Conservation (phyloP, 495 filamentous ascomycete species). For the Terfezia claveryi region DNA sequence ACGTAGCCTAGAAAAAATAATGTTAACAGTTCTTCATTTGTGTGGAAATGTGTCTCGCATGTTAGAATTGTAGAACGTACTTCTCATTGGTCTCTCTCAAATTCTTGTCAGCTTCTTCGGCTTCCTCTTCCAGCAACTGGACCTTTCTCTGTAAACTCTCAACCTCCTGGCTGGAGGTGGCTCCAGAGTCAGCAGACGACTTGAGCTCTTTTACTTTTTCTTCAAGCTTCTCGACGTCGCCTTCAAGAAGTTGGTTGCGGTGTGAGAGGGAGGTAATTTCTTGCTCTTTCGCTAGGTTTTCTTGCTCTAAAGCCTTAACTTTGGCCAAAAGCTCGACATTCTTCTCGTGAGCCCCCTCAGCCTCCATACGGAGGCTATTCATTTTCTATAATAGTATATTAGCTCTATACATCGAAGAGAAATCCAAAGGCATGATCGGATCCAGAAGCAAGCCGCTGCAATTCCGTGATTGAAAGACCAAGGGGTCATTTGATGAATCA, state of each 20-base stretch:
- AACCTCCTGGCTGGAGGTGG: constrained; percentile 57
- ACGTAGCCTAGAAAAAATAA: constrained; percentile 46
- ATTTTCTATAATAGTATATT: constrained; percentile 43
- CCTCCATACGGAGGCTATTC: constrained; percentile 75
- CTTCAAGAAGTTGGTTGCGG: constrained; percentile 73
- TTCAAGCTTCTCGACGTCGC: constrained; percentile 80
- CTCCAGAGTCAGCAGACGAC: constrained; percentile 47
- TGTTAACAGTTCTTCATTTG: constrained; percentile 1
- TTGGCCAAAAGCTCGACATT: constrained; percentile 68
- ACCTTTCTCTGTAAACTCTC: constrained; percentile 76
- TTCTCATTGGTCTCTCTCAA: constrained; percentile 95
- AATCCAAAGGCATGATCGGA: too few species aligned
- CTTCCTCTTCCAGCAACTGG: constrained; percentile 92
- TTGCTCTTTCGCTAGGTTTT: constrained; percentile 89
- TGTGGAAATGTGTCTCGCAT: constrained; percentile 3
- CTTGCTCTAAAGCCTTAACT: constrained; percentile 79
- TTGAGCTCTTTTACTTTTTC: constrained; percentile 53
- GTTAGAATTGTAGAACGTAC: constrained; percentile 31
- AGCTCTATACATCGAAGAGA: too few species aligned
- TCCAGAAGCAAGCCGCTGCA: too few species aligned
- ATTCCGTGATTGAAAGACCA: too few species aligned
- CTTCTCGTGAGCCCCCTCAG: constrained; percentile 54
- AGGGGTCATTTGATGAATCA: too few species aligned
- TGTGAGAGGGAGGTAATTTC: constrained; percentile 87
- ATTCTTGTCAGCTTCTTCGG: constrained; percentile 82